A percentile compares a stretch with the other conserved stretches of the same genome.
phyloP scores from a whole-genome alignment of 2,329 filamentous ascomycete genomes.

The Ophiostoma piceae region DNA sequence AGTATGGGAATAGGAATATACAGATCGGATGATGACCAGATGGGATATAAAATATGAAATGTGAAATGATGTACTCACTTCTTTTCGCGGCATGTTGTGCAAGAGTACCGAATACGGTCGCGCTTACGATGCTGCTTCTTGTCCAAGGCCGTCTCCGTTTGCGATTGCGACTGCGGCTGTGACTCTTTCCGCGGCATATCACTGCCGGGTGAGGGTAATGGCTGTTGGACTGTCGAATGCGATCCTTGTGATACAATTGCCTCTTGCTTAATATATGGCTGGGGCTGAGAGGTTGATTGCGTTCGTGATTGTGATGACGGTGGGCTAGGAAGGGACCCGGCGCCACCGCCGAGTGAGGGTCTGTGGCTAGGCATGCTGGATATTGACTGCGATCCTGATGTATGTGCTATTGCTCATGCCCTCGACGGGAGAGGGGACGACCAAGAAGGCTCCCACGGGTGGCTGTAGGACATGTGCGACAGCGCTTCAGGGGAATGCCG shows the following conservation, averaged over 20 bases:
- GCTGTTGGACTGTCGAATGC: background rate
- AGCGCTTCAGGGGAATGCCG: background rate
- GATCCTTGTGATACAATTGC: background rate
- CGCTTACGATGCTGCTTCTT: conserved; percentile 27
- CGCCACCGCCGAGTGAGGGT: background rate
- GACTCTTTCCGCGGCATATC: background rate
- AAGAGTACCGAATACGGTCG: conserved; percentile 34
- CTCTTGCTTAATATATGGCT: background rate
- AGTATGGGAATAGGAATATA: background rate
- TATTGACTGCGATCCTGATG: background rate
- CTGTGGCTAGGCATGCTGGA: background rate
- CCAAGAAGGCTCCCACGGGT: background rate
- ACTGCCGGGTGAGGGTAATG: background rate
- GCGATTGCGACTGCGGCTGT: background rate
- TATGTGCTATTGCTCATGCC: background rate
- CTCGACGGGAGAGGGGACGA: background rate
- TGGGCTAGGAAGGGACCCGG: conserved; percentile 4
- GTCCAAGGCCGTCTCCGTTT: background rate
- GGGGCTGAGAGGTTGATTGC: background rate
- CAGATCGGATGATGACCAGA: background rate
- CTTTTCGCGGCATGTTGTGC: conserved; percentile 35
- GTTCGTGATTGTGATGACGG: conserved; percentile 1
- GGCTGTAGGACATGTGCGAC: conserved; percentile 10
- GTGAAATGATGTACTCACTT: conserved; percentile 30
- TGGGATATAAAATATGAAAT: background rate